Evolutionary conservation across 768 basidiomycete species (phyloP).

Genomic region (Amanita thiersii): DNA sequence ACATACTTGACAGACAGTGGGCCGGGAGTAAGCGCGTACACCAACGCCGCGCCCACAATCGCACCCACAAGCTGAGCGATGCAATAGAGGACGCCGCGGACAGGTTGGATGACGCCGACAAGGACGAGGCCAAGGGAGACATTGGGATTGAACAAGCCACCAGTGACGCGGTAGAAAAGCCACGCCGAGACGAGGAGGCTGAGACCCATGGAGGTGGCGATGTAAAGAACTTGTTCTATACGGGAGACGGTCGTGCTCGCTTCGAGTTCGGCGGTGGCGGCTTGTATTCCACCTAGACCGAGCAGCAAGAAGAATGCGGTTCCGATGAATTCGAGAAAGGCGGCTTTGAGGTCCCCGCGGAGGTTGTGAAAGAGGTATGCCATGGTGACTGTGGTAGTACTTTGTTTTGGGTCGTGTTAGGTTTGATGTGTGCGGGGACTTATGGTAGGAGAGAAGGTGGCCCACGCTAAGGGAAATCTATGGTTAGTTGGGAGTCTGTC

Average conservation of each 20-base stretch:
- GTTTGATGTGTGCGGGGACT: neutral
- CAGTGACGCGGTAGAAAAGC: slow-evolving; percentile 57
- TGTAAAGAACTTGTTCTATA: slow-evolving; percentile 42
- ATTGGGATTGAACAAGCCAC: slow-evolving; percentile 61
- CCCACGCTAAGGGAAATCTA: neutral
- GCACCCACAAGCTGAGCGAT: slow-evolving; percentile 56
- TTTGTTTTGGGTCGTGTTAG: too few species aligned
- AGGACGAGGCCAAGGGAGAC: slow-evolving; percentile 53
- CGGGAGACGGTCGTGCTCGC: slow-evolving; percentile 17
- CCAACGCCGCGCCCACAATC: slow-evolving; percentile 48
- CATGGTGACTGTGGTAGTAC: too few species aligned
- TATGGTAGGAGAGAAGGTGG: neutral
- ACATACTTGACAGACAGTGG: slow-evolving; percentile 46
- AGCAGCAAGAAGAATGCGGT: slow-evolving; percentile 59
- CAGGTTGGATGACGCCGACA: slow-evolving; percentile 43
- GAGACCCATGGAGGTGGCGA: slow-evolving; percentile 53
- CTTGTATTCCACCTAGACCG: slow-evolving; percentile 59
- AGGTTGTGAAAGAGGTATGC: slow-evolving; percentile 17
- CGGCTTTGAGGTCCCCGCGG: slow-evolving; percentile 36
- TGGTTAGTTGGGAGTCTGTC: neutral
- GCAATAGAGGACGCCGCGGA: slow-evolving; percentile 50
- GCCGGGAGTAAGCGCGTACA: slow-evolving; percentile 47
- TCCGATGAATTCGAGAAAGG: slow-evolving; percentile 50
- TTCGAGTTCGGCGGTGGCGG: slow-evolving; percentile 30
- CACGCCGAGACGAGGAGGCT: slow-evolving; percentile 57